These are phyloP conservation scores for Simplicillium aogashimaense DNA, from an alignment of 2,329 filamentous ascomycete species.

Conservation along the genomic window DNA sequence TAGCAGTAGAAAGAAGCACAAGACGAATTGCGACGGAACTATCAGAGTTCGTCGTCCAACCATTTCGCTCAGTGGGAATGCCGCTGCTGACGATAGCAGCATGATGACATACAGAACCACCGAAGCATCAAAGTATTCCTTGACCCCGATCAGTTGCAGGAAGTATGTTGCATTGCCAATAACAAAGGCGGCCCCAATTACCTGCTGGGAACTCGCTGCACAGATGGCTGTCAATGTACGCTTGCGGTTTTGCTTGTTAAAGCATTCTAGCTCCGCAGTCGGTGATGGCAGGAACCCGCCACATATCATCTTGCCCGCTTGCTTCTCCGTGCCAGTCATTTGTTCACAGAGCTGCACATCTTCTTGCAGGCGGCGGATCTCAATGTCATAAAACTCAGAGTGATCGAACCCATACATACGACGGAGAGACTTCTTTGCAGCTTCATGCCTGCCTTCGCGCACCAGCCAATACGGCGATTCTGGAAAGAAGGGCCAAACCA, in stretches of 20 bases:
- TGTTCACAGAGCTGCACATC: conserved; percentile 11
- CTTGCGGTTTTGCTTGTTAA: conserved; percentile 17
- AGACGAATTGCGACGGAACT: conserved; percentile 14
- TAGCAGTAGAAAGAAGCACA: conserved; percentile 16
- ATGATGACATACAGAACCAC: conserved; percentile 23
- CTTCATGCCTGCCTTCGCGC: conserved; percentile 7
- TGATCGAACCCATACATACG: conserved; percentile 16
- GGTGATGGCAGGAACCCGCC: conserved; percentile 2
- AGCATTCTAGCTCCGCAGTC: conserved; percentile 14
- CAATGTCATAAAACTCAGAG: conserved; percentile 14
- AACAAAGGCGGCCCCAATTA: conserved; percentile 25
- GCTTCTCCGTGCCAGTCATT: conserved; percentile 5
- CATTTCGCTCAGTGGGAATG: conserved; percentile 22
- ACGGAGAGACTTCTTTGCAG: conserved; percentile 13
- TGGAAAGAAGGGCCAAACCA: conserved; percentile 20
- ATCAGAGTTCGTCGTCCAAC: conserved; percentile 20
- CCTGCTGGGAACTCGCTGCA: conserved; percentile 19
- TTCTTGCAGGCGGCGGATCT: conserved; percentile 17
- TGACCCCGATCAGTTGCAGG: conserved; percentile 19
- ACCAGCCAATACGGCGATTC: conserved; percentile 25
- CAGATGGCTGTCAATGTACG: conserved; percentile 24
- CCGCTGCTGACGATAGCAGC: conserved; percentile 18
- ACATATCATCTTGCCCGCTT: background rate
- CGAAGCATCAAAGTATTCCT: conserved; percentile 20
- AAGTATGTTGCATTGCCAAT: conserved; percentile 24